Conservation (phyloP, 441 rosid species). For the Populus hybrid region DNA sequence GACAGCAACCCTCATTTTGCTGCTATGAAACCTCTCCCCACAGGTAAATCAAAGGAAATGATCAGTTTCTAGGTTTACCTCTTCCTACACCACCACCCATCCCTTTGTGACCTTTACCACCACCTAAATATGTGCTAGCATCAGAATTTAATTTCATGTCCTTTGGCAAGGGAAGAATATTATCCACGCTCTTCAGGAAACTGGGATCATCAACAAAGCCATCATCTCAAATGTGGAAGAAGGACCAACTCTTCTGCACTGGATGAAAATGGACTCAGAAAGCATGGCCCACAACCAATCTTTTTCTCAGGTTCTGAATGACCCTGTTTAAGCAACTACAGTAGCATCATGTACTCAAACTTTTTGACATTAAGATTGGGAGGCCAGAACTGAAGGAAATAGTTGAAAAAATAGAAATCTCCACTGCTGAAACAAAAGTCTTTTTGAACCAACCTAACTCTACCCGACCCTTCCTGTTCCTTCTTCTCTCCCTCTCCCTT, state of each 20-base stretch:
- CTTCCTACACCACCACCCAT: constrained; percentile 32
- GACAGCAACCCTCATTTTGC: not conserved
- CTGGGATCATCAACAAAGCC: constrained; percentile 75
- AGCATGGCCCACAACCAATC: constrained; percentile 62
- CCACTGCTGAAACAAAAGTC: not conserved
- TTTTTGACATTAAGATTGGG: constrained; percentile 14
- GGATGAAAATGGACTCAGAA: constrained; percentile 74
- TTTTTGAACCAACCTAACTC: not conserved
- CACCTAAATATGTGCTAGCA: constrained; percentile 18
- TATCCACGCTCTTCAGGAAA: constrained; percentile 90
- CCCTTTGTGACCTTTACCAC: constrained; percentile 36
- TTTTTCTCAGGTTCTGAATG: constrained; percentile 66
- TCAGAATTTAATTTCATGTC: constrained; percentile 56
- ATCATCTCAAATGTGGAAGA: constrained; percentile 74
- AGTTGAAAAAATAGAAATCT: not conserved
- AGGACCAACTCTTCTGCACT: constrained; percentile 62
- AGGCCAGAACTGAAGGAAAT: not conserved
- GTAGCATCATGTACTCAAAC: constrained; percentile 73
- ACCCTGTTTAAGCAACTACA: constrained; percentile 77
- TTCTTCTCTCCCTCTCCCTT: not conserved
- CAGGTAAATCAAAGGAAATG: not conserved
- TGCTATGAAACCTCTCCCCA: not conserved
- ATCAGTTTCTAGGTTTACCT: constrained; percentile 40
- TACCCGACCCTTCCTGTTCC: not conserved
- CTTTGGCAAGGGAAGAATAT: constrained; percentile 76